Conservation (phyloP, 495 filamentous ascomycete genomes). For the Daldinia concentrica region DNA sequence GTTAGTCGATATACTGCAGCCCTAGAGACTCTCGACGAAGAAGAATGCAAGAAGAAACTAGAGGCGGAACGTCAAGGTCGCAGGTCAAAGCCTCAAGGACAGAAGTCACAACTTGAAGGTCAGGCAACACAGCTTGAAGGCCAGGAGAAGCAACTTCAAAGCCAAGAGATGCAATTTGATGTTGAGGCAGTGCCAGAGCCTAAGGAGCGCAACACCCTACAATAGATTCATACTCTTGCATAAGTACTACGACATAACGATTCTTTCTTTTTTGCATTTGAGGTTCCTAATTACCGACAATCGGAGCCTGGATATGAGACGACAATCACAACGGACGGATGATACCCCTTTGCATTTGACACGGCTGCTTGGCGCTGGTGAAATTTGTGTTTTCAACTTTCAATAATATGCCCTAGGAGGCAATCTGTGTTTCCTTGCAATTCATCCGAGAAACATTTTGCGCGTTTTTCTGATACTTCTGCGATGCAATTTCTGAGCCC, state of each 20-base stretch:
- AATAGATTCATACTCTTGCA: background rate
- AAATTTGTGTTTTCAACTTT: background rate
- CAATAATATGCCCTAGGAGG: background rate
- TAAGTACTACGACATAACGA: background rate
- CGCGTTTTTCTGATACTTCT: background rate
- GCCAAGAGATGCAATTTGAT: background rate
- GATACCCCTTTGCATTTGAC: conserved; percentile 7
- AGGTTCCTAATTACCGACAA: background rate
- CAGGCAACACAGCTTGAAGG: background rate
- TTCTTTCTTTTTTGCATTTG: background rate
- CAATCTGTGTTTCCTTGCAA: background rate
- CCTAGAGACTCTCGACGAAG: background rate
- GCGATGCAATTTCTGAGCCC: background rate
- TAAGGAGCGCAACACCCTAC: background rate
- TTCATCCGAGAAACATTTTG: background rate
- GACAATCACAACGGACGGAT: conserved; percentile 16
- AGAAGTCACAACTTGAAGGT: background rate
- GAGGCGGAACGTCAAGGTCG: background rate
- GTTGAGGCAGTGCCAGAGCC: background rate
- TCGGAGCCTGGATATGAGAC: background rate
- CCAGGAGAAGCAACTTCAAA: background rate
- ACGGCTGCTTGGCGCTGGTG: background rate
- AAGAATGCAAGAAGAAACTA: background rate
- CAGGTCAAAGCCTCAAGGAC: background rate
- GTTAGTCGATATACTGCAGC: background rate